Evolutionary conservation across 2,329 filamentous ascomycete genomes (phyloP), one percentile per base, ranked within the genome.

Genomic region (Grosmannia clavigera): DNA sequence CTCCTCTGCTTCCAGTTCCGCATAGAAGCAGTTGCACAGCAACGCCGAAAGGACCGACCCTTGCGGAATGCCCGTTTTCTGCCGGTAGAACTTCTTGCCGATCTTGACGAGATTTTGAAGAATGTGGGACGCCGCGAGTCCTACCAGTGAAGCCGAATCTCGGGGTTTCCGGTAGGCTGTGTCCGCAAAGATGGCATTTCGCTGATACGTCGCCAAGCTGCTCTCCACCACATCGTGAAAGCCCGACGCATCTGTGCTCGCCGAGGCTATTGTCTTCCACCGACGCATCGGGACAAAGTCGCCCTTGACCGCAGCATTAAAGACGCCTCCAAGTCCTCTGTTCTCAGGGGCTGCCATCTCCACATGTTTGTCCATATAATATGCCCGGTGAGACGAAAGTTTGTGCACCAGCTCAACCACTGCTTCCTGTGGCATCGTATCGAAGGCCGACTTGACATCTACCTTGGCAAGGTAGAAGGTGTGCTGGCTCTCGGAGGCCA

Each of bases 1-100:
- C 16, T 86, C 75, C 31, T 84, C 78, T 7, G 73, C 73, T 71
- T 99, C 94, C 1, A 97, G 81, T 63, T 94, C 85, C 6, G 89
- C 92, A 69, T 99, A 99, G 71, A 97, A 96, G 73, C 95, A 92
- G 72, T 91, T 97, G 77, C 94, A 97, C 5, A 99, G 78, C 50
- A 91, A 78, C 52, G 87, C 88, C 0, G 92, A 96, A 5, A 99
- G 70, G 1, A 96, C 81, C 0, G 92, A 96, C 9, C 94, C 94
- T 71, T 99, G 94, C 0, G 94, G 92, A 48, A 99, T 97, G 16
- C 94, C 94, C 27, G 81, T 76, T 70, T 85, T 92, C 70, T 99
- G 94, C 29, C 90, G 82, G 70, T 94, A 96, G 70, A 85, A 91
- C 65, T 86, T 89, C 73, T 91, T 92, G 55, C 91, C 92, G 48